Percentiles rank a stretch among this genome's conserved stretches.
Conservation (phyloP, 1,284 basidiomycete species). For the Moesziomyces sp. region DNA sequence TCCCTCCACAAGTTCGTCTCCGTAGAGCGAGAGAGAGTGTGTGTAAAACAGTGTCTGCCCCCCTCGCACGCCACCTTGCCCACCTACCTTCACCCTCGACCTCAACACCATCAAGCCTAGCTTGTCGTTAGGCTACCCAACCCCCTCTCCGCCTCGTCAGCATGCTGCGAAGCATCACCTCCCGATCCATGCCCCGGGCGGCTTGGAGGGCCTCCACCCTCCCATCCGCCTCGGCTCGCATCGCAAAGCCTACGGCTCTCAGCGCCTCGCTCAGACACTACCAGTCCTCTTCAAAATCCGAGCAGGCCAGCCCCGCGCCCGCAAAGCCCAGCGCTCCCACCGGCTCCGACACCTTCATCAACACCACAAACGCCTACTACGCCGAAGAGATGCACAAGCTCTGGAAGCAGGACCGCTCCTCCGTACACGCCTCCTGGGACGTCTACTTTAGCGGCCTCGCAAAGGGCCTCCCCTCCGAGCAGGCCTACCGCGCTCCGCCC, state of each 20-base stretch:
- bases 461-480: constrained; percentile 82
- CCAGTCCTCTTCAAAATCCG: constrained; percentile 40
- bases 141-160: neutral
- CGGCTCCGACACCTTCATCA: constrained; percentile 59
- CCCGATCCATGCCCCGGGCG: constrained; percentile 41
- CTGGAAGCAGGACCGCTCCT: constrained; percentile 76
- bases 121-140: no score
- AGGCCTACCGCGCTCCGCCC: constrained; percentile 88
- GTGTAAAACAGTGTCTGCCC: no score
- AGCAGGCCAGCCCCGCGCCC: constrained; percentile 48
- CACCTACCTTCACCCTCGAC: constrained; percentile 4
- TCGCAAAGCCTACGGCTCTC: constrained; percentile 23
- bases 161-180: constrained; percentile 54
- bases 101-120: no score
- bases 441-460: constrained; percentile 94
- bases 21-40: no score
- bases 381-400: constrained; percentile 78
- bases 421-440: constrained; percentile 94
- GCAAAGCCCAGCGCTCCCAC: constrained; percentile 56
- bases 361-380: constrained; percentile 90
- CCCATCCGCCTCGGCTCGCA: constrained; percentile 39
- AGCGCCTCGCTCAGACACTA: constrained; percentile 32
- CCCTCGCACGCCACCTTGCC: neutral
- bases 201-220: constrained; percentile 41
- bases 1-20: no score